Percentiles rank a stretch among this genome's conserved stretches.
phyloP scores from a whole-genome alignment of 2,329 filamentous ascomycete species.

The Diaporthe sp. region DNA sequence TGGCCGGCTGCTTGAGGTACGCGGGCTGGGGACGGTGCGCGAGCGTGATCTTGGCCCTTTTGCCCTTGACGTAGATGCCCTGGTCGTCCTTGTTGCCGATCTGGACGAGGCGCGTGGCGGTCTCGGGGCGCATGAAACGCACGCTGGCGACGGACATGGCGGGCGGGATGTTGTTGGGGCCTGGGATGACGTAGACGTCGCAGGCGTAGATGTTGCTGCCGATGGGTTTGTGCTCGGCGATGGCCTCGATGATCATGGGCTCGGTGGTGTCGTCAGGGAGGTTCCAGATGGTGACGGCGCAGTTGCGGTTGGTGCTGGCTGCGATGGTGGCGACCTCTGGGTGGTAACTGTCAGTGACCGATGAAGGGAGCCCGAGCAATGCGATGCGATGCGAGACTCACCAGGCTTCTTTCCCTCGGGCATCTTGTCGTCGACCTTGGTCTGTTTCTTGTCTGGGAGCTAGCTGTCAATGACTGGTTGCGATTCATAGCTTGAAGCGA shows the following conservation, averaged over 20 bases:
- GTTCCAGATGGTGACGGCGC: slow-evolving; percentile 20
- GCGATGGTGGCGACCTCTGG: neutral
- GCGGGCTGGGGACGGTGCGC: neutral
- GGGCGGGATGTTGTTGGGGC: neutral
- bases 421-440: neutral
- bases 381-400: neutral
- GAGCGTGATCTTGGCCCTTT: slow-evolving; percentile 13
- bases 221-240: slow-evolving; percentile 11
- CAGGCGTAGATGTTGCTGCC: slow-evolving; percentile 27
- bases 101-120: slow-evolving; percentile 20
- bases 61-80: neutral
- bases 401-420: neutral
- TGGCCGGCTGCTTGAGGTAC: slow-evolving; percentile 2
- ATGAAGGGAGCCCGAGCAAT: neutral
- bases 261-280: slow-evolving; percentile 4
- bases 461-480: neutral
- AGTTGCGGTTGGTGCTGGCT: slow-evolving; percentile 3
- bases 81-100: neutral
- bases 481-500: neutral
- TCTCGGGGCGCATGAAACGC: slow-evolving; percentile 22
- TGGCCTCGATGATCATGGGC: slow-evolving; percentile 18
- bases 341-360: neutral
- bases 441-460: neutral
- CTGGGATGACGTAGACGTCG: slow-evolving; percentile 22
- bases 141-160: slow-evolving; percentile 26